These are phyloP conservation scores for Aspergillus tubingensis DNA, from an alignment of 2,329 filamentous ascomycete genomes.

Conservation along the genomic window DNA sequence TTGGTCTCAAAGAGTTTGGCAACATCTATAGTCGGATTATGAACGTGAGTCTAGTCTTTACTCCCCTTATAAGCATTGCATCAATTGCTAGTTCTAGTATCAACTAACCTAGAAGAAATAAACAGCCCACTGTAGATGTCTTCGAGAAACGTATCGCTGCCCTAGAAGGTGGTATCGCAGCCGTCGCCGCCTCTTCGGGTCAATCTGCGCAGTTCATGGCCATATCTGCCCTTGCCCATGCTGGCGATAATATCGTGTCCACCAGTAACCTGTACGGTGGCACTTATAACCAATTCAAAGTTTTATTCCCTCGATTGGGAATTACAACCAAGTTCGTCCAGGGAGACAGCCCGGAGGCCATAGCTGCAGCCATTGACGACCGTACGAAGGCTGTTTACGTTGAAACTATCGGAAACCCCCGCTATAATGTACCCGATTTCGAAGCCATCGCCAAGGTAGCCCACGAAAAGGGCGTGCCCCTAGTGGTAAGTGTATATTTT, in stretches of 20 bases:
- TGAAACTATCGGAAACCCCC: slow-evolving; percentile 91
- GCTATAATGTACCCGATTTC: slow-evolving; percentile 90
- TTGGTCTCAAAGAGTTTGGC: slow-evolving; percentile 93
- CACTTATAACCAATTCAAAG: slow-evolving; percentile 97
- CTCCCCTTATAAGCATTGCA: neutral
- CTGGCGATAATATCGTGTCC: slow-evolving; percentile 89
- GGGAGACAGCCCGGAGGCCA: slow-evolving; percentile 76
- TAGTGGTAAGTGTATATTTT: slow-evolving; percentile 52
- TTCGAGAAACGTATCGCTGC: slow-evolving; percentile 97
- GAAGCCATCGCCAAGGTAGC: slow-evolving; percentile 82
- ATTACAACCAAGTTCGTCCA: slow-evolving; percentile 85
- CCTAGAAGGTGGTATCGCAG: slow-evolving; percentile 86
- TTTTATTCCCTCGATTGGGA: slow-evolving; percentile 81
- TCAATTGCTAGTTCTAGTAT: neutral
- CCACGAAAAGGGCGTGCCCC: slow-evolving; percentile 67
- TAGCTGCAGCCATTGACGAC: slow-evolving; percentile 82
- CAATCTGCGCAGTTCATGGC: slow-evolving; percentile 93
- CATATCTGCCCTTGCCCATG: slow-evolving; percentile 77
- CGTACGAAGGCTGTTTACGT: slow-evolving; percentile 91
- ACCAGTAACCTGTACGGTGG: slow-evolving; percentile 91
- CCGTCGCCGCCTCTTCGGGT: slow-evolving; percentile 80
- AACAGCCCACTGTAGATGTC: slow-evolving; percentile 81
- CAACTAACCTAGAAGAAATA: slow-evolving; percentile 34
- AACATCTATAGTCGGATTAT: slow-evolving; percentile 98
- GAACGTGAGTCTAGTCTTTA: slow-evolving; percentile 65